A percentile compares a stretch with the other conserved stretches of the same genome.
phyloP scores from a whole-genome alignment of 2,329 filamentous ascomycete species.

The Aureobasidium pullulans region DNA sequence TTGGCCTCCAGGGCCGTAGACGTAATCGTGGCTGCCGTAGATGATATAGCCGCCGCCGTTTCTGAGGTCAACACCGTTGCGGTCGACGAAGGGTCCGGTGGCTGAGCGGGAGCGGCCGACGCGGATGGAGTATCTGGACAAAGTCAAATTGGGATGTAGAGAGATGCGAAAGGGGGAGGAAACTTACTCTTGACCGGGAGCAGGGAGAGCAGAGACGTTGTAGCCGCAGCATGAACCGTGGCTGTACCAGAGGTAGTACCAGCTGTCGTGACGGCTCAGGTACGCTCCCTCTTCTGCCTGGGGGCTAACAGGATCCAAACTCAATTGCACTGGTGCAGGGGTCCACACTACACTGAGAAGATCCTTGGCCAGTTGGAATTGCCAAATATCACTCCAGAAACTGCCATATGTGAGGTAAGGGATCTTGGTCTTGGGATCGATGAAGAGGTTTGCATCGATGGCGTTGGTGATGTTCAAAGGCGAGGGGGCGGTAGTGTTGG shows the following conservation, averaged over 20 bases:
- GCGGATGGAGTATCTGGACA: slow-evolving; percentile 49
- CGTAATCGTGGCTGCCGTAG: slow-evolving; percentile 50
- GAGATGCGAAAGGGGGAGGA: neutral
- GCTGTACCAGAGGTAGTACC: slow-evolving; percentile 60
- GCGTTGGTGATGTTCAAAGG: slow-evolving; percentile 35
- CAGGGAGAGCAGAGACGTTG: slow-evolving; percentile 41
- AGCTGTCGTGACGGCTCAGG: slow-evolving; percentile 47
- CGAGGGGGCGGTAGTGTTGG: slow-evolving; percentile 24
- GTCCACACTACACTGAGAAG: slow-evolving; percentile 48
- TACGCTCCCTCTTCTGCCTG: slow-evolving; percentile 52
- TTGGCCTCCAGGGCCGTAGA: slow-evolving; percentile 62
- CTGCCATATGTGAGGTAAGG: slow-evolving; percentile 56
- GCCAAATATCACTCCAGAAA: slow-evolving; percentile 61
- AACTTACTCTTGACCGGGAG: slow-evolving; percentile 51
- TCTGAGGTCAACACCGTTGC: slow-evolving; percentile 45
- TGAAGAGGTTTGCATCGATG: slow-evolving; percentile 45
- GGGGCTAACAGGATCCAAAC: slow-evolving; percentile 43
- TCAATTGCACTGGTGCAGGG: slow-evolving; percentile 38
- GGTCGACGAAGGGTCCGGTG: slow-evolving; percentile 51
- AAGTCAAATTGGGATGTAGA: neutral
- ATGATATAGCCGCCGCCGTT: slow-evolving; percentile 54
- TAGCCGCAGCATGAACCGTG: slow-evolving; percentile 56
- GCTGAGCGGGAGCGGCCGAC: slow-evolving; percentile 51
- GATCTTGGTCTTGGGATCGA: slow-evolving; percentile 30
- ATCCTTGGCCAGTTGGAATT: slow-evolving; percentile 42